A percentile compares a stretch with the other conserved stretches of the same genome.
Conservation (phyloP, 768 basidiomycete species). For the button mushroom (Agaricus bisporus) region DNA sequence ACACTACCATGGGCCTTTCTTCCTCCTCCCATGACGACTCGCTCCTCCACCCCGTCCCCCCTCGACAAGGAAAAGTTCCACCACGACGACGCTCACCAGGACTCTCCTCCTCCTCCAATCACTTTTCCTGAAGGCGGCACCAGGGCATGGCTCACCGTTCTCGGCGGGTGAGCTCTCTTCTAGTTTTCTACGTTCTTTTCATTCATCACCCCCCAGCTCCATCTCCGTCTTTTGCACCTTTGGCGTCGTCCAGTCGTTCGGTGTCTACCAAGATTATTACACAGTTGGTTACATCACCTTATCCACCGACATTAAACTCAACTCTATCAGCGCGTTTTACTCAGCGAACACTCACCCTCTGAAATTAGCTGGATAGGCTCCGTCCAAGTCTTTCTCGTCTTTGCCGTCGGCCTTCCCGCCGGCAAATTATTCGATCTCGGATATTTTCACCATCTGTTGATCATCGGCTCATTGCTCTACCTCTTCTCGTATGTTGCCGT, state of each 20-base stretch:
- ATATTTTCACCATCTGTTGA: slow-evolving; percentile 38
- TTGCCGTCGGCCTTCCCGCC: slow-evolving; percentile 36
- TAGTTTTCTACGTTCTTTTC: neutral
- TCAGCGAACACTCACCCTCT: slow-evolving; percentile 33
- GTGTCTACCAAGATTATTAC: slow-evolving; percentile 50
- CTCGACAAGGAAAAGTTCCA: neutral
- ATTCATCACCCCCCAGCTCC: slow-evolving; percentile 20
- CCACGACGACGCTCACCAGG: neutral
- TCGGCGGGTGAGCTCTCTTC: slow-evolving; percentile 34
- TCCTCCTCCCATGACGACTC: slow-evolving; percentile 7
- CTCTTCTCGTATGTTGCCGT: slow-evolving; percentile 32
- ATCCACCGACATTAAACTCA: neutral
- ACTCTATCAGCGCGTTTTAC: slow-evolving; percentile 24
- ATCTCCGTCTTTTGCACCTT: slow-evolving; percentile 44
- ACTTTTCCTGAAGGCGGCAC: slow-evolving; percentile 39
- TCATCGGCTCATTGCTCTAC: slow-evolving; percentile 33
- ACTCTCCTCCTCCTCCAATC: too few relatives aligned
- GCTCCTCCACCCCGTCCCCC: too few relatives aligned
- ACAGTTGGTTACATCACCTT: slow-evolving; percentile 23
- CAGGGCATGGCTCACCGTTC: slow-evolving; percentile 38
- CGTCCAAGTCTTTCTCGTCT: slow-evolving; percentile 42
- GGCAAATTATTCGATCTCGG: slow-evolving; percentile 43
- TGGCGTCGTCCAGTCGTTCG: slow-evolving; percentile 42
- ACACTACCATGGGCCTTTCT: neutral
- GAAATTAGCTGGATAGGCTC: slow-evolving; percentile 47